Conservation (phyloP, 257 asterid species). For the Scutellaria galericulata region DNA sequence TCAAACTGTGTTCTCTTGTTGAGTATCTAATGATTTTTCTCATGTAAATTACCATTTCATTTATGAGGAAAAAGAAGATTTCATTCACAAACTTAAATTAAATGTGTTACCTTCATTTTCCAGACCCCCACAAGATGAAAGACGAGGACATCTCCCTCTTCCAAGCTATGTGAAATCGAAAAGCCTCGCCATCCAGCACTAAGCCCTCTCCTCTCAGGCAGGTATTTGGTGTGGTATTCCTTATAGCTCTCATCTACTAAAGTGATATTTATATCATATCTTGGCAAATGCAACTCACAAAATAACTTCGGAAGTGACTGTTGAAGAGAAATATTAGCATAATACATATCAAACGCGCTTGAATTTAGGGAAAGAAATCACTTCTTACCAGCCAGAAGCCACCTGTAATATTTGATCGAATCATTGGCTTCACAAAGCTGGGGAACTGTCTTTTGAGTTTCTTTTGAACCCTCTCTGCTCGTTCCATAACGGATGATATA, state of each 20-base stretch:
- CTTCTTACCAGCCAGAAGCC: constrained; percentile 59
- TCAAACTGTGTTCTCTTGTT: neutral
- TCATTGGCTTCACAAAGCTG: constrained; percentile 58
- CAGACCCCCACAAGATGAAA: constrained; percentile 46
- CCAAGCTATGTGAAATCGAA: constrained; percentile 50
- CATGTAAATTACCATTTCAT: no score
- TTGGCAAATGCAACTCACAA: constrained; percentile 53
- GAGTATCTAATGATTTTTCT: constrained; percentile 1
- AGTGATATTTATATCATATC: constrained; percentile 41
- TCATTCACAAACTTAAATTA: neutral
- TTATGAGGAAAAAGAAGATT: neutral
- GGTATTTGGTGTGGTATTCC: constrained; percentile 45
- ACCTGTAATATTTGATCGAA: constrained; percentile 52
- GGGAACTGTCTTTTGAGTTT: constrained; percentile 45
- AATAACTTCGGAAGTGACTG: constrained; percentile 55
- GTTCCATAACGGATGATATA: constrained; percentile 42
- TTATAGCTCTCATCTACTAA: constrained; percentile 51
- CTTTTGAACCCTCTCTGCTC: constrained; percentile 50
- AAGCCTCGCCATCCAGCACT: constrained; percentile 71
- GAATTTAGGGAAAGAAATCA: neutral
- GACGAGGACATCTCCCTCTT: constrained; percentile 60
- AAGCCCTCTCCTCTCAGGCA: constrained; percentile 54
- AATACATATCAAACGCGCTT: neutral
- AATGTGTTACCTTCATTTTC: constrained; percentile 37
- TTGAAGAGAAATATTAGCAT: neutral